Evolutionary conservation across 2,329 filamentous ascomycete species (phyloP).

Genomic region (Phialophora expanda): DNA sequence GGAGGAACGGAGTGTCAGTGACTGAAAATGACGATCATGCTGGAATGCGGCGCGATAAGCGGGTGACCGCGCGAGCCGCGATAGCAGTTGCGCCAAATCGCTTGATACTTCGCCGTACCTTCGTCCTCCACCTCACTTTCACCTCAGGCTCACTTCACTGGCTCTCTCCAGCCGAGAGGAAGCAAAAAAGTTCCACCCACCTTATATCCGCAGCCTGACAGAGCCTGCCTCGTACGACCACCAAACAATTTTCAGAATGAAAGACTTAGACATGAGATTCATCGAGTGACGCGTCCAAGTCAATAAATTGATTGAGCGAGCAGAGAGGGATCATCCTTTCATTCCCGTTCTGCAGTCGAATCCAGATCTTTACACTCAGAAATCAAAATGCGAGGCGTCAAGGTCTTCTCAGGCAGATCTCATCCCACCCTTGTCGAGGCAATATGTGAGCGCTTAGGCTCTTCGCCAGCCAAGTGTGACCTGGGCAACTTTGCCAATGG

Average conservation of each 20-base stretch:
- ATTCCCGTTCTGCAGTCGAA: slow-evolving; percentile 2
- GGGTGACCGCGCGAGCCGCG: neutral
- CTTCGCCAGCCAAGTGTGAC: slow-evolving; percentile 63
- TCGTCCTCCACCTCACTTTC: neutral
- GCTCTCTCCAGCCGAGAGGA: neutral
- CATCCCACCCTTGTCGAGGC: slow-evolving; percentile 68
- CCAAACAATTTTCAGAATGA: slow-evolving; percentile 1
- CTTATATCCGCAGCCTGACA: slow-evolving; percentile 1
- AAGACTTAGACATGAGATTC: neutral
- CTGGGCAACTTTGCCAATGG: slow-evolving; percentile 72
- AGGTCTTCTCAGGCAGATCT: slow-evolving; percentile 70
- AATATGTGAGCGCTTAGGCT: slow-evolving; percentile 70
- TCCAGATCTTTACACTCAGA: neutral
- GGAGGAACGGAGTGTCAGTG: slow-evolving; percentile 24
- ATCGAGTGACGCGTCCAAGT: neutral
- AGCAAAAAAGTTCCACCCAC: slow-evolving; percentile 13
- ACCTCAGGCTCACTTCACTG: neutral
- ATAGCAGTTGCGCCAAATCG: neutral
- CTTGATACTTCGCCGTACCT: neutral
- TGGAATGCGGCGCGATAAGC: slow-evolving; percentile 6
- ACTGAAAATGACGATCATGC: slow-evolving; percentile 30
- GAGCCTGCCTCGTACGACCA: slow-evolving; percentile 3
- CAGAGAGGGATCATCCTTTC: neutral
- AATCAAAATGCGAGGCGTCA: slow-evolving; percentile 65
- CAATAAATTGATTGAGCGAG: neutral